Evolutionary conservation across 192 early-diverging fungal species (phyloP).

Genomic region (Lunasporangiospora selenospora): DNA sequence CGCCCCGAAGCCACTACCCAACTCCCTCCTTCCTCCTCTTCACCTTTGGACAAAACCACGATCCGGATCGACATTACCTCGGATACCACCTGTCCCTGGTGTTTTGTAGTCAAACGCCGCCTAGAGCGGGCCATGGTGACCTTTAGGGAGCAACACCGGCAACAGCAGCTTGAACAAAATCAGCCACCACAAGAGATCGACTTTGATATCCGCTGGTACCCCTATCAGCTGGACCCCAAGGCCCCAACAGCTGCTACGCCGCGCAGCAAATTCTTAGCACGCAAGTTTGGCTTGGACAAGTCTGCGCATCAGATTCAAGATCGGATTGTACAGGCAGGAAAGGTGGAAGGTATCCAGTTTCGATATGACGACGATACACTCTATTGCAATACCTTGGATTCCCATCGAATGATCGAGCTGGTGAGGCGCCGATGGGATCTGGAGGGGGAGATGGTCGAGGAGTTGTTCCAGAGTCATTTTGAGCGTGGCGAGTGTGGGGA

Average conservation of each 20-base stretch:
- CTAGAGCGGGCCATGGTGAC: constrained; percentile 6
- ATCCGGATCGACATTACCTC: constrained; percentile 25
- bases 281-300: constrained; percentile 10
- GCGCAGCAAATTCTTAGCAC: not conserved
- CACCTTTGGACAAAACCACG: not conserved
- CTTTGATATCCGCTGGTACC: constrained; percentile 27
- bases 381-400: constrained; percentile 16
- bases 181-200: not conserved
- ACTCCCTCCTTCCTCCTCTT: not conserved
- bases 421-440: constrained; percentile 13
- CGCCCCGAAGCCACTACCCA: not conserved
- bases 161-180: not conserved
- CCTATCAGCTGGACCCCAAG: constrained; percentile 18
- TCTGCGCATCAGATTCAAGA: not conserved
- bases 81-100: constrained; percentile 23
- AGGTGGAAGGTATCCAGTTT: constrained; percentile 16
- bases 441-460: constrained; percentile 34
- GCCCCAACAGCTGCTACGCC: constrained; percentile 1
- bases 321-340: not conserved
- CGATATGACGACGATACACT: not conserved
- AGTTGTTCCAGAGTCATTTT: constrained; percentile 23
- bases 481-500: constrained; percentile 27
- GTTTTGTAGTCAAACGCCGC: constrained; percentile 16
- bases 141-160: not conserved
- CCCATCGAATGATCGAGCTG: constrained; percentile 14